Base-by-base conservation (phyloP, 495 filamentous ascomycete genomes). In the Hypoxylon perforatum region DNA sequence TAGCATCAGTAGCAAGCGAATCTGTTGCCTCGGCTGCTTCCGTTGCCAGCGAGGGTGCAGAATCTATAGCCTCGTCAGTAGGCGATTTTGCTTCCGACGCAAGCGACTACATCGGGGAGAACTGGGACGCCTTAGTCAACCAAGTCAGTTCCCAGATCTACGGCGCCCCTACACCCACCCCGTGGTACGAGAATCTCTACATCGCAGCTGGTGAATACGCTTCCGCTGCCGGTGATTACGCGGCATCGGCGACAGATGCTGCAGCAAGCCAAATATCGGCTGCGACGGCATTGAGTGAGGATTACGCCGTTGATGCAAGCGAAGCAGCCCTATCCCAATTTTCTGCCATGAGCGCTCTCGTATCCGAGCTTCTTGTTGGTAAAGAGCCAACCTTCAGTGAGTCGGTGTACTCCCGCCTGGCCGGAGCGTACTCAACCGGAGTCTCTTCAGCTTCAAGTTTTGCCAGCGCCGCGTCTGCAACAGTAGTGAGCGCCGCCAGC, bases 331-430 rank as follows among this genome's bases (percentile, higher is more conserved):
- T 76, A 15, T 75, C 81, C 1, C 90, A 91, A 52, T 93, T 90
- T 62, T 83, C 85, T 8, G 88, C 84, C n/a, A 80, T 96, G 1
- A 85, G 88, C 69, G 85, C 81, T 18, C 80, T 97, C 1, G 83
- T 97, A 12, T 89, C 88, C 11, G 92, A 97, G 68, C 78, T 97
- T 2, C 78, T 97, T 22, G 72, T 79, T 45, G 93, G 91, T 21
- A 91, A 88, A 75, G 91, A 97, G 73, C 90, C 92, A 4, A 84
- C 88, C 12, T 97, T 92, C 69, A 92, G 90, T 0, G 92, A 97
- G 65, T 91, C 89, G 57, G 89, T 94, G 0, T 85, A 93, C 79
- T 87, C 80, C 55, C 85, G 89, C 18, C 82, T 97, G 5, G 83
- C 82, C 30, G 86, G 85, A 2, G 91, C 88, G 0, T 87, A 88